Percentiles rank a stretch among this genome's conserved stretches.
Conservation (phyloP, 805 yeast genomes). For the Wickerhamomyces canadensis region DNA sequence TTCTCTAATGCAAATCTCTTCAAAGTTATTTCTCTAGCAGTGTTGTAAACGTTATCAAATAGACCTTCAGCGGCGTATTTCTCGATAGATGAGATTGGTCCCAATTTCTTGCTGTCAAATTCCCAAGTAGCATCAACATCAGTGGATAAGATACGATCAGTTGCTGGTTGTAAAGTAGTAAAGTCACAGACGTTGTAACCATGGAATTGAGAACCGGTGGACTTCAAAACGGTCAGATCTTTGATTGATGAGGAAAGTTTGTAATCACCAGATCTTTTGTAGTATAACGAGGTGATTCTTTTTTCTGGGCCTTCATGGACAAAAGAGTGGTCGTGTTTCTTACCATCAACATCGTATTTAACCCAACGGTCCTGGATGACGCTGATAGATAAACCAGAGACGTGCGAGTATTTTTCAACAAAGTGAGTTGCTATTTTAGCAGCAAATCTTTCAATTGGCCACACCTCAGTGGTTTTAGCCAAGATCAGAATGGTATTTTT, state of each 20-base stretch:
- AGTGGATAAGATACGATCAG: slow-evolving; percentile 82
- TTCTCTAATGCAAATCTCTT: slow-evolving; percentile 78
- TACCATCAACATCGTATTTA: slow-evolving; percentile 68
- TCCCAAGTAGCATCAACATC: slow-evolving; percentile 74
- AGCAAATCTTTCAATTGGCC: slow-evolving; percentile 90
- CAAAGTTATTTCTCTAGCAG: slow-evolving; percentile 65
- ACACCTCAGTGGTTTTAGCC: slow-evolving; percentile 77
- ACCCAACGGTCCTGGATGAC: slow-evolving; percentile 78
- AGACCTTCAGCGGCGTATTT: slow-evolving; percentile 51
- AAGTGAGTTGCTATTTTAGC: slow-evolving; percentile 81
- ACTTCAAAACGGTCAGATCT: slow-evolving; percentile 79
- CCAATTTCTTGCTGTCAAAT: slow-evolving; percentile 47
- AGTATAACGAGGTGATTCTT: slow-evolving; percentile 52
- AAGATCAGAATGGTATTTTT: slow-evolving; percentile 82
- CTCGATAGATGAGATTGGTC: slow-evolving; percentile 44
- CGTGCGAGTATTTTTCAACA: slow-evolving; percentile 68
- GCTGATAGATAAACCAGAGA: slow-evolving; percentile 61
- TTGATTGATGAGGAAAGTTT: slow-evolving; percentile 62
- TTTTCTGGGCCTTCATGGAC: slow-evolving; percentile 80
- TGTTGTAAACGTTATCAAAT: slow-evolving; percentile 59
- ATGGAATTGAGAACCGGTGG: slow-evolving; percentile 90
- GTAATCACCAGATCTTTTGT: slow-evolving; percentile 47
- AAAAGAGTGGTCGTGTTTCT: slow-evolving; percentile 78
- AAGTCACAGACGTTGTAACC: slow-evolving; percentile 83
- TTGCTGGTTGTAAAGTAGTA: slow-evolving; percentile 81